Percentiles rank a stretch among this genome's conserved stretches.
phyloP scores from a whole-genome alignment of 2,329 filamentous ascomycete genomes.

The Penicillium sp. region DNA sequence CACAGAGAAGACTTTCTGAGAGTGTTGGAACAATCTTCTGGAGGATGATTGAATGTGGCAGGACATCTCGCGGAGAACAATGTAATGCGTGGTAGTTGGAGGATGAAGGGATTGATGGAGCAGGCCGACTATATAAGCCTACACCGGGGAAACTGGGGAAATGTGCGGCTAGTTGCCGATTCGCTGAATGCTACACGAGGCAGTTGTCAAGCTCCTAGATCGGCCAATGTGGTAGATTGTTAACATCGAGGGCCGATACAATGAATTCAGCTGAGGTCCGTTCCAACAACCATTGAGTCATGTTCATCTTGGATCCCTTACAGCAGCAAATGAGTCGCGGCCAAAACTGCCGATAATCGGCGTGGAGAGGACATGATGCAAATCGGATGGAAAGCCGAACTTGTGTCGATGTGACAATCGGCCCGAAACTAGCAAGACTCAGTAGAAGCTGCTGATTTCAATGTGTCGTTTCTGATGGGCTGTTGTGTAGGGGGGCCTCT shows the following conservation, averaged over 20 bases:
- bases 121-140: neutral
- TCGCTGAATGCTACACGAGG: neutral
- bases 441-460: neutral
- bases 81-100: too few relatives aligned
- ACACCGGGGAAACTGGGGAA: neutral
- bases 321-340: neutral
- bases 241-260: too few relatives aligned
- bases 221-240: neutral
- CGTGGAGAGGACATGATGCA: neutral
- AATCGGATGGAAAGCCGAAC: slow-evolving; percentile 3
- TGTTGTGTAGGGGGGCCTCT: neutral
- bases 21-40: slow-evolving; percentile 10
- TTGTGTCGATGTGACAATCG: neutral
- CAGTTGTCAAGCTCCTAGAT: neutral
- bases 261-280: neutral
- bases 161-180: neutral
- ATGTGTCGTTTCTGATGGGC: neutral
- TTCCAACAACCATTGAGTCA: neutral
- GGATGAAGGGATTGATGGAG: neutral
- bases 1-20: slow-evolving; percentile 8
- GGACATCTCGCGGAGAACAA: too few relatives aligned
- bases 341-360: slow-evolving; percentile 17
- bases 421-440: neutral
- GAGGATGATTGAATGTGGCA: slow-evolving; percentile 1
- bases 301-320: neutral